Percentiles rank a stretch among this genome's conserved stretches.
These are phyloP conservation scores for Nemophila menziesii DNA, from an alignment of 257 asterid species.

Conservation along the genomic window DNA sequence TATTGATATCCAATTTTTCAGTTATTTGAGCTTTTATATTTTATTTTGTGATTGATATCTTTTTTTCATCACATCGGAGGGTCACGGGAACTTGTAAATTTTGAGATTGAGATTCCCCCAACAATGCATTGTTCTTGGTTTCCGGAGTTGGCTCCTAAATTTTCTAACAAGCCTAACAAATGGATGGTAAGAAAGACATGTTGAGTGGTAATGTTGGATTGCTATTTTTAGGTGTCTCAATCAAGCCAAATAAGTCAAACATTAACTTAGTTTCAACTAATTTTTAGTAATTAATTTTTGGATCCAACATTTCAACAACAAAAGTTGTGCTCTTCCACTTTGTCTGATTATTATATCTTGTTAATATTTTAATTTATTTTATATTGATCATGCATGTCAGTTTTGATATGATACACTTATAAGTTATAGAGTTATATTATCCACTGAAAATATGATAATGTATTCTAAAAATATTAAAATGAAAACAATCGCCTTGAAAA, in stretches of 20 bases:
- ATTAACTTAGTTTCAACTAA: neutral
- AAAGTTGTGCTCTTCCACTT: neutral
- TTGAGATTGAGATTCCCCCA: slow-evolving; percentile 23
- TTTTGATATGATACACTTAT: neutral
- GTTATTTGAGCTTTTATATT: slow-evolving; percentile 2
- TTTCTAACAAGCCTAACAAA: slow-evolving; percentile 49
- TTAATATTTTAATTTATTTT: no score
- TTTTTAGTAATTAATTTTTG: no score
- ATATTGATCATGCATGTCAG: neutral
- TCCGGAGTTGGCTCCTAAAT: slow-evolving; percentile 56
- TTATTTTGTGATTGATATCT: slow-evolving; percentile 1
- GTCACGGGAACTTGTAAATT: no score
- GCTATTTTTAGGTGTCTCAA: slow-evolving; percentile 3
- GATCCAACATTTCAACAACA: no score
- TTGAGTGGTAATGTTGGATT: slow-evolving; percentile 7
- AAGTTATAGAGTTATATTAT: neutral
- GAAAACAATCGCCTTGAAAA: neutral
- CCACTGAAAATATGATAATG: no score
- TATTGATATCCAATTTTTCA: neutral
- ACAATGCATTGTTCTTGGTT: slow-evolving; percentile 22
- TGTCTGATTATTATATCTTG: neutral
- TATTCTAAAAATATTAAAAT: no score
- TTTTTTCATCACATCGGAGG: slow-evolving; percentile 14
- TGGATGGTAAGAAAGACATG: slow-evolving; percentile 37
- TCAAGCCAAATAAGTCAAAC: neutral